Evolutionary conservation across 208 protist genomes (phyloP), one percentile per base, ranked within the genome.

Genomic region (Porcisia deanei): DNA sequence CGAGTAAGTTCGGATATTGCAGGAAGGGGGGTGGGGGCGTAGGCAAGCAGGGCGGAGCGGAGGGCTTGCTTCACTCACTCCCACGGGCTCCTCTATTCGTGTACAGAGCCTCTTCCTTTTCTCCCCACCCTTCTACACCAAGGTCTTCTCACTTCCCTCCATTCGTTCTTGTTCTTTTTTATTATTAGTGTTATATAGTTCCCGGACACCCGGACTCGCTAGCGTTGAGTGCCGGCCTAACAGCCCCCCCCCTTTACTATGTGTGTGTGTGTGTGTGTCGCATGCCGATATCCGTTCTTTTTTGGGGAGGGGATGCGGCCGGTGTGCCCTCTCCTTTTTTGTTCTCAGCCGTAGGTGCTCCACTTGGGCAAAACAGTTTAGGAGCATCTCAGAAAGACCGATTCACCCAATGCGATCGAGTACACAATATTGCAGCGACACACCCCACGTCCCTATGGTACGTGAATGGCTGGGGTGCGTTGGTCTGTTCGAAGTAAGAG

Each of bases 211-310:
- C 10, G 10, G 47, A 52, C 47, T 52, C 10, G 47, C 10, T 12
- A 0, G 8, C 9, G 61, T 52, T 75, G 58, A 71, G n/a, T 74
- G 25, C 66, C 37, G 57, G 18, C 72, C 9, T 76, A 49, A 45
- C 45, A 55, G 45, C 30, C 43, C 34, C 6, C 34, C 6, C 9
- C 22, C 18, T n/a, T 43, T 47, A 73, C 57, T 22, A 9, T 61
- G 16, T 58, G 34, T 52, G 12, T 45, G 52, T 73, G 39, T 54
- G 7, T 76, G 39, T 54, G 30, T 30, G 34, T 43, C 68, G 45
- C 45, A 16, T 5, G 20, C 57, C 20, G 16, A 22, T 60, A 30
- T 60, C 16, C 22, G 57, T n/a, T 60, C 57, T 1, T 77, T 68
- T 77, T 82, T 69, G 30, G 0, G 30, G 30, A 0, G 30, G 30